Evolutionary conservation across 495 filamentous ascomycete species (phyloP).

Genomic region (Aspergillus heteromorphus): DNA sequence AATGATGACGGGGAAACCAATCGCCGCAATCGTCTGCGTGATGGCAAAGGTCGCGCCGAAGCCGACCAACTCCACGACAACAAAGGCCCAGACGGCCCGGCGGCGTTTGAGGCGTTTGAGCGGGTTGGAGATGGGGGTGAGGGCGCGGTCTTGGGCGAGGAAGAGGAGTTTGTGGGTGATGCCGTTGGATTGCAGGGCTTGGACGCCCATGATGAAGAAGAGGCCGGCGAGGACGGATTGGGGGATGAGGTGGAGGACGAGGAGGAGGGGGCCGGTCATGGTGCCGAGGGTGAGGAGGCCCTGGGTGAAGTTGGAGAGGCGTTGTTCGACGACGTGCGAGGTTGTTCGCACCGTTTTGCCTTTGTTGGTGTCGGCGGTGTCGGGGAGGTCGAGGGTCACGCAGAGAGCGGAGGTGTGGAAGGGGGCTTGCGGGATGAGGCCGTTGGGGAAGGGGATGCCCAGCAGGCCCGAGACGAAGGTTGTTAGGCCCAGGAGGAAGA

Average conservation of each 20-base stretch:
- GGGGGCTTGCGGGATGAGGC: conserved; percentile 87
- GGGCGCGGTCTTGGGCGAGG: conserved; percentile 58
- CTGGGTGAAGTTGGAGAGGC: conserved; percentile 78
- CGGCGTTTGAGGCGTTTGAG: conserved; percentile 58
- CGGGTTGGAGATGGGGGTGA: conserved; percentile 62
- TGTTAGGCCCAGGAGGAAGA: conserved; percentile 86
- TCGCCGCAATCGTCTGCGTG: conserved; percentile 89
- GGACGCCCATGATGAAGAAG: conserved; percentile 91
- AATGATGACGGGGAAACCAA: conserved; percentile 90
- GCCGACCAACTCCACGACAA: conserved; percentile 68
- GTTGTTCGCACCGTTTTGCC: conserved; percentile 56
- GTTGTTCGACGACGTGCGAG: conserved; percentile 83
- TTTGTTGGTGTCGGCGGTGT: conserved; percentile 54
- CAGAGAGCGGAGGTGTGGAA: conserved; percentile 86
- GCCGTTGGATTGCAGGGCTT: conserved; percentile 75
- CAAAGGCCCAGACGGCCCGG: conserved; percentile 67
- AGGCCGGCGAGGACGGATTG: conserved; percentile 83
- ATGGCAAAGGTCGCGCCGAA: conserved; percentile 91
- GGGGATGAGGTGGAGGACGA: conserved; percentile 79
- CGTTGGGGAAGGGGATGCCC: conserved; percentile 87
- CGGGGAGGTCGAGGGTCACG: conserved; percentile 59
- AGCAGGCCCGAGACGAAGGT: conserved; percentile 79
- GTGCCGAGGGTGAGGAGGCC: conserved; percentile 80
- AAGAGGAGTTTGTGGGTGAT: conserved; percentile 79
- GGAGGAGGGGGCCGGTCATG: conserved; percentile 80